These are phyloP conservation scores for Silene vulgaris DNA, from an alignment of 179 eudicot species.

Conservation along the genomic window DNA sequence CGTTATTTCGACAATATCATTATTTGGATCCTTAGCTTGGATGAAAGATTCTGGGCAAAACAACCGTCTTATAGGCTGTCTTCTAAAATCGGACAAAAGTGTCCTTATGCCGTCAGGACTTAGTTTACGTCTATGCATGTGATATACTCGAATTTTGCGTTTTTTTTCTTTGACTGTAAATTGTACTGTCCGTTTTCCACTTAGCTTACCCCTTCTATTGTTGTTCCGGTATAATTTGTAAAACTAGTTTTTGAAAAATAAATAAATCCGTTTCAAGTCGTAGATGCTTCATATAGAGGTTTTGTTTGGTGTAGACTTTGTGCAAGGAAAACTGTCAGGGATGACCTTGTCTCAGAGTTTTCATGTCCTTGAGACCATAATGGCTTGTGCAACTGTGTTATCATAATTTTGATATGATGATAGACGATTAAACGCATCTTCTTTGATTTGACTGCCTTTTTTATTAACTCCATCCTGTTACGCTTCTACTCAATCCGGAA, in stretches of 20 bases:
- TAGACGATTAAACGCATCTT: too few relatives aligned
- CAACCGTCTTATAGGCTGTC: slow-evolving; percentile 1
- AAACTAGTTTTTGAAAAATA: background rate
- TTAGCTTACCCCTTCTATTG: background rate
- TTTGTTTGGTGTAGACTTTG: too few relatives aligned
- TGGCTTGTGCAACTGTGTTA: too few relatives aligned
- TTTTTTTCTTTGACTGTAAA: background rate
- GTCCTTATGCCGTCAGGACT: background rate
- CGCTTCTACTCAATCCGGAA: too few relatives aligned
- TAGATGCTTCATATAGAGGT: too few relatives aligned
- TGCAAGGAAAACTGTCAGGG: too few relatives aligned
- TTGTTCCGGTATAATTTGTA: background rate
- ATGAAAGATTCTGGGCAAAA: slow-evolving; percentile 12
- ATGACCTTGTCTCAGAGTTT: too few relatives aligned
- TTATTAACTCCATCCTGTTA: too few relatives aligned
- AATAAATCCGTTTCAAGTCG: too few relatives aligned
- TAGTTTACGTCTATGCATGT: background rate
- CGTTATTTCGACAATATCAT: slow-evolving; percentile 20
- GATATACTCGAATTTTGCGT: background rate
- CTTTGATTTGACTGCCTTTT: too few relatives aligned
- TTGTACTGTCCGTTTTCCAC: background rate
- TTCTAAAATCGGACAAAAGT: background rate
- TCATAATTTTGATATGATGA: too few relatives aligned
- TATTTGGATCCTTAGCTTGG: slow-evolving; percentile 15
- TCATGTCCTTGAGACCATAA: too few relatives aligned